A percentile compares a stretch with the other conserved stretches of the same genome.
Evolutionary conservation across 2,329 filamentous ascomycete species (phyloP).

Genomic region (Exophiala mesophila): DNA sequence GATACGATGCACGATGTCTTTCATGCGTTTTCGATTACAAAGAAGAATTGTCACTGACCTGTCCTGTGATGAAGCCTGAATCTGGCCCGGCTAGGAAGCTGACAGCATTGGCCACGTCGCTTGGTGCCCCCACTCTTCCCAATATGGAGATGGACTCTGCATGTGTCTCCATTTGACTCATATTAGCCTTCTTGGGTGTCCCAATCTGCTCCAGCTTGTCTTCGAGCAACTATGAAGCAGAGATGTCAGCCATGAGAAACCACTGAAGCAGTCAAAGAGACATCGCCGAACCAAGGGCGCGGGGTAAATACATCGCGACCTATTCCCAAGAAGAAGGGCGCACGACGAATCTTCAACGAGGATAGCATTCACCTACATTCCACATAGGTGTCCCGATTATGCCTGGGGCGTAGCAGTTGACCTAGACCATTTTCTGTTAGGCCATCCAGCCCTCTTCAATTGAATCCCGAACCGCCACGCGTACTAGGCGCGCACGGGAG

Average conservation of each 20-base stretch:
- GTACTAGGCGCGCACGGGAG: no score
- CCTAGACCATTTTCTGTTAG: constrained; percentile 51
- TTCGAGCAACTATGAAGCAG: constrained; percentile 53
- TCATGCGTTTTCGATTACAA: background rate
- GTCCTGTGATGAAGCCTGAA: constrained; percentile 60
- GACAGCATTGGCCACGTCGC: constrained; percentile 60
- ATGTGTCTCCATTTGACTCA: constrained; percentile 48
- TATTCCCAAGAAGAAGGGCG: no score
- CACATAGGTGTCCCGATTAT: constrained; percentile 65
- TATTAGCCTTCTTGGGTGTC: constrained; percentile 48
- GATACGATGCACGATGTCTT: background rate
- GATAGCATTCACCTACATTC: constrained; percentile 59
- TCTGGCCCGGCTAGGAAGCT: constrained; percentile 56
- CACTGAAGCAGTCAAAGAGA: no score
- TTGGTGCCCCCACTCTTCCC: constrained; percentile 54
- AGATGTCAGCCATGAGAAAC: no score
- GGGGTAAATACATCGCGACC: no score
- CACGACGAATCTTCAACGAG: no score
- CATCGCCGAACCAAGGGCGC: no score
- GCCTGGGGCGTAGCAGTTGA: constrained; percentile 62
- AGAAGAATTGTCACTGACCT: constrained; percentile 34
- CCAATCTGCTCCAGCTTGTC: constrained; percentile 50
- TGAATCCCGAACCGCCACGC: no score
- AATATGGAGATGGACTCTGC: constrained; percentile 44
- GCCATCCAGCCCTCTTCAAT: constrained; percentile 53